Base-by-base conservation (phyloP, 2,329 filamentous ascomycete species). In the Fusarium floridanum region DNA sequence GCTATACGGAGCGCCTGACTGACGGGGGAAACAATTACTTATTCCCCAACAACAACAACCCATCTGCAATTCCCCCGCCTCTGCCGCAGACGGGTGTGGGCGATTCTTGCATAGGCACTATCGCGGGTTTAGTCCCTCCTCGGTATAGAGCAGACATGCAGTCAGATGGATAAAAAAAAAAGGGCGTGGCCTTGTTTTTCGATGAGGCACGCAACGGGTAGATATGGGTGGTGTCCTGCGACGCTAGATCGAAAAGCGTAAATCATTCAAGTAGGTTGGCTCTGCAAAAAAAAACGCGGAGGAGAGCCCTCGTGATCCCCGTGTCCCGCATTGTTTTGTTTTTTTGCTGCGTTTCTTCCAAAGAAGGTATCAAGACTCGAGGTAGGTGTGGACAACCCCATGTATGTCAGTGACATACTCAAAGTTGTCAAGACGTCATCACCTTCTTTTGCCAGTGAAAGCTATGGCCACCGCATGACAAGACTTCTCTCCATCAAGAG, bases 331-430 rank as follows among this genome's bases (percentile, higher is more conserved):
- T 37, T 14, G 14, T 36, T 37, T 10, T 27, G 32, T 16, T 32
- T 27, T 53, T 16, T 32, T 32, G 48, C 27, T 53, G 59, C 55
- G 22, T n/a, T 17, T 32, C 29, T 32, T 69, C 73, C 11, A 67
- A 77, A 75, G 37, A 29, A 10, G 66, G 76, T 64, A 68, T 75
- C 71, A 76, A 77, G 66, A 77, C 32, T 76, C 76, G 73, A 76
- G 62, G 43, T 17, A 32, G 24, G n/a, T 34, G 27, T 39, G 34
- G 64, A 39, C n/a, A 53, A 34, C 32, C 32, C n/a, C 24, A 66
- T 68, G 62, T 53, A 66, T 68, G 62, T 53, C 53, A 24, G 53
- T n/a, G 34, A 32, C 45, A 45, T 20, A 20, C 32, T 34, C 12
- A 57, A 32, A 32, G 14, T 24, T 22, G 7, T 7, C 41, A 66